Conservation (phyloP, 306 rosid species). For the Fragaria nilgerrensis region DNA sequence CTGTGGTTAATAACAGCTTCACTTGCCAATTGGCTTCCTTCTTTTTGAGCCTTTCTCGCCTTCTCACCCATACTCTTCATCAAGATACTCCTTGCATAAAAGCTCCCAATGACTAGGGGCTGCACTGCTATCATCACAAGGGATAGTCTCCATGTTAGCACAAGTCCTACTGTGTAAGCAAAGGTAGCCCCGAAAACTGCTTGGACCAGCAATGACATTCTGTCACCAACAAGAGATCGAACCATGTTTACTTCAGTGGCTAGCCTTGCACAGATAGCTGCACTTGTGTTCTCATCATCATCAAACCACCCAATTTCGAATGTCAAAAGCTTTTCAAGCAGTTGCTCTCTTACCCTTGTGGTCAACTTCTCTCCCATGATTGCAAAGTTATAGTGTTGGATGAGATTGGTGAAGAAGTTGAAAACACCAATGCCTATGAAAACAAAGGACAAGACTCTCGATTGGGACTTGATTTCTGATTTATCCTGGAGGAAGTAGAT, state of each 20-base stretch:
- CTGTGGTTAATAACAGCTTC: slow-evolving; percentile 83
- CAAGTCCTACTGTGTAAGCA: slow-evolving; percentile 66
- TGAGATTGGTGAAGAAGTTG: slow-evolving; percentile 66
- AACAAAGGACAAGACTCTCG: slow-evolving; percentile 52
- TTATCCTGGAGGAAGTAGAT: slow-evolving; percentile 54
- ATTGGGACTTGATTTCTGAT: slow-evolving; percentile 48
- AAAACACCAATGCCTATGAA: slow-evolving; percentile 76
- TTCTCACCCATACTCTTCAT: slow-evolving; percentile 78
- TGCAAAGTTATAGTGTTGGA: slow-evolving; percentile 79
- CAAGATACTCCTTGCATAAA: slow-evolving; percentile 70
- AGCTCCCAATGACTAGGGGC: slow-evolving; percentile 87
- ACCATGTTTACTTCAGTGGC: slow-evolving; percentile 81
- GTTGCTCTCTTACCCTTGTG: slow-evolving; percentile 68
- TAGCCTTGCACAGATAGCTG: slow-evolving; percentile 81
- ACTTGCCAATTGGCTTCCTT: slow-evolving; percentile 89
- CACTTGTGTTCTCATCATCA: slow-evolving; percentile 81
- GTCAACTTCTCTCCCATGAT: slow-evolving; percentile 85
- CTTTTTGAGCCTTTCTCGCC: slow-evolving; percentile 66
- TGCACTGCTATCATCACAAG: slow-evolving; percentile 91
- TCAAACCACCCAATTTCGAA: slow-evolving; percentile 93
- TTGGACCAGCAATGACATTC: slow-evolving; percentile 69
- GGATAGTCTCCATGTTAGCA: slow-evolving; percentile 76
- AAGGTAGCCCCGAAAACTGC: slow-evolving; percentile 69
- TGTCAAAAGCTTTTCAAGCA: slow-evolving; percentile 62
- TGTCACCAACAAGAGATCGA: slow-evolving; percentile 81